A percentile compares a stretch with the other conserved stretches of the same genome.
phyloP scores from a whole-genome alignment of 2,329 filamentous ascomycete species.

The Exserohilum rostratum region DNA sequence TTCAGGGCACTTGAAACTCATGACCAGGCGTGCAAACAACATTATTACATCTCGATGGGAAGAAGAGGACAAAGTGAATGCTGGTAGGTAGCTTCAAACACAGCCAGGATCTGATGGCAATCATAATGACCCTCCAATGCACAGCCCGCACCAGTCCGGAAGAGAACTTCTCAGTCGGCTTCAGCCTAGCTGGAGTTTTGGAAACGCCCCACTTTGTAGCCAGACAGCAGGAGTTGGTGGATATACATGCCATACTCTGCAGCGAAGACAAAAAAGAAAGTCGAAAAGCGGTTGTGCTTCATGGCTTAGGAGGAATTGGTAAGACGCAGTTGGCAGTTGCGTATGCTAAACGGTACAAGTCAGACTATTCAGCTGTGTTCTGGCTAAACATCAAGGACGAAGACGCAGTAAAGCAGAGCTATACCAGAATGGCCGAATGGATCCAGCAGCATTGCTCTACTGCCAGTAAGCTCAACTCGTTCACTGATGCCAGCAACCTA shows the following conservation, averaged over 20 bases:
- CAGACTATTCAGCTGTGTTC: not conserved
- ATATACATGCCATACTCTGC: too few relatives aligned
- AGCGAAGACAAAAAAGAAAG: too few relatives aligned
- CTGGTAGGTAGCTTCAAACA: slow-evolving; percentile 19
- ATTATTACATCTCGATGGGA: not conserved
- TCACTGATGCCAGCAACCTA: slow-evolving; percentile 29
- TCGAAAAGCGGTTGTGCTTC: not conserved
- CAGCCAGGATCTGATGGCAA: not conserved
- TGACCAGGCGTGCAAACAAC: slow-evolving; percentile 3
- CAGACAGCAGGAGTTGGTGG: too few relatives aligned
- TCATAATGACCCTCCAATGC: slow-evolving; percentile 44
- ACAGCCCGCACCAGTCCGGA: slow-evolving; percentile 35
- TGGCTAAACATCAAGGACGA: slow-evolving; percentile 49
- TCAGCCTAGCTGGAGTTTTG: too few relatives aligned
- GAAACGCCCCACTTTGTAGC: too few relatives aligned
- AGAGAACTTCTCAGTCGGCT: too few relatives aligned
- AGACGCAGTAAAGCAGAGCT: slow-evolving; percentile 47
- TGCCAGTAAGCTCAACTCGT: slow-evolving; percentile 24
- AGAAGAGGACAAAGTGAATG: slow-evolving; percentile 10
- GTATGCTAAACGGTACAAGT: not conserved
- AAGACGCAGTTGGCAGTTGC: not conserved
- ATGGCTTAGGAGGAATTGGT: not conserved
- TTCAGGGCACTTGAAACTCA: slow-evolving; percentile 24
- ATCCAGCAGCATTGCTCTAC: slow-evolving; percentile 37
- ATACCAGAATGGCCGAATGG: slow-evolving; percentile 32